A percentile compares a stretch with the other conserved stretches of the same genome.
phyloP scores from a whole-genome alignment of 352 stramenopile species.

The Globisporangium camurandrum region DNA sequence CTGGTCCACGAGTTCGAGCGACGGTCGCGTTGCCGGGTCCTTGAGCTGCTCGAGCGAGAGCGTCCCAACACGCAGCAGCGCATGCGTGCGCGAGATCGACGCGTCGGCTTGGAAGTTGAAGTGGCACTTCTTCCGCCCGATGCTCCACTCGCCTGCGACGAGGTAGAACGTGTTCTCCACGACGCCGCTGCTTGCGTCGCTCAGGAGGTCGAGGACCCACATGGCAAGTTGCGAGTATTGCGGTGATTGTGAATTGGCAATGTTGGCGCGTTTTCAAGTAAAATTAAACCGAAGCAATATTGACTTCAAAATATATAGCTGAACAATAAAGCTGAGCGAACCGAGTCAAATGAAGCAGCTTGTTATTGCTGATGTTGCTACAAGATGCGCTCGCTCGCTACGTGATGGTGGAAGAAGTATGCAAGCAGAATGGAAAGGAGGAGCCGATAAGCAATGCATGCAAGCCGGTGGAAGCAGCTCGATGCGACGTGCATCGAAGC shows the following conservation, averaged over 20 bases:
- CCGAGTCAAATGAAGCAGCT: too few species aligned
- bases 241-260: too few species aligned
- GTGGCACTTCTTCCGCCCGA: slow-evolving; percentile 77
- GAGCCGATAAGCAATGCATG: too few species aligned
- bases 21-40: slow-evolving; percentile 43
- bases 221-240: slow-evolving; percentile 20
- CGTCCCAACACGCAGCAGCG: slow-evolving; percentile 62
- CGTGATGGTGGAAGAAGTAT: too few species aligned
- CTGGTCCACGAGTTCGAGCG: slow-evolving; percentile 69
- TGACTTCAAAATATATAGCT: not conserved
- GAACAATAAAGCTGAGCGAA: not conserved
- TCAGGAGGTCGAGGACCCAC: slow-evolving; percentile 77
- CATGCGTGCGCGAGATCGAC: slow-evolving; percentile 79
- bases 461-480: too few species aligned
- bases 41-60: slow-evolving; percentile 49
- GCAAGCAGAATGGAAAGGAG: too few species aligned
- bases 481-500: too few species aligned
- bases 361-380: too few species aligned
- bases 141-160: slow-evolving; percentile 73
- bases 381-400: too few species aligned
- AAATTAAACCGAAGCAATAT: too few species aligned
- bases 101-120: slow-evolving; percentile 79
- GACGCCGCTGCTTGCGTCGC: slow-evolving; percentile 22
- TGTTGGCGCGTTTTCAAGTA: too few species aligned
- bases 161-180: slow-evolving; percentile 71